Evolutionary conservation across 2,329 filamentous ascomycete genomes (phyloP), one percentile per base, ranked within the genome.

Genomic region (Intubia oerlemansii): DNA sequence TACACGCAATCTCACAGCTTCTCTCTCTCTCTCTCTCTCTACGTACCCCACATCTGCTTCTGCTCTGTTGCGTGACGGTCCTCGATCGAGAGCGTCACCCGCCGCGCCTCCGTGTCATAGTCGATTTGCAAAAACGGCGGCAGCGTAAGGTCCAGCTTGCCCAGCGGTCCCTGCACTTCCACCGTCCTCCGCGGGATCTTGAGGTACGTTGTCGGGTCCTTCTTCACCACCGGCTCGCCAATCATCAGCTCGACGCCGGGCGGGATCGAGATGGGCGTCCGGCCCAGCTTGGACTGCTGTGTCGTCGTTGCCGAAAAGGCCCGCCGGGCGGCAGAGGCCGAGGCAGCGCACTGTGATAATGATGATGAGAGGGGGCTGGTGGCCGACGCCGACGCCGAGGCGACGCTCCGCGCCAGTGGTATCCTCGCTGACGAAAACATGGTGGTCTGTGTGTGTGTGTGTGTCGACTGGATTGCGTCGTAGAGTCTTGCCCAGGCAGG

Each of bases 31-130:
- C 8, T 17, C n/a, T n/a, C 13, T 12, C 7, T 17, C 9, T 5
- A 34, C 45, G 25, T 42, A 92, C 85, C 88, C 88, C 88, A 95
- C 84, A 95, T 95, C 50, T 78, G 78, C 46, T 74, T 73, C 52
- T 95, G 85, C 37, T 78, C 60, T 53, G 72, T 73, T 30, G 68
- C 50, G 12, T 67, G 54, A 12, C 58, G 51, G 50, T 95, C 66
- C 43, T 72, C 51, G 9, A 98, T 68, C 31, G 59, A 67, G 38
- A 98, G 54, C 18, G 59, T 59, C 9, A 73, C 67, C 43, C 72
- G 76, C 39, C 63, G 59, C 17, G 59, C 52, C 28, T 60, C 60
- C 13, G 56, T 48, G 44, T 91, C 75, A 38, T 76, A 66, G 32
- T 68, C 56, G 36, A 95, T 58, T 20, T 57, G 66, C 32, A 95